Base-by-base conservation (phyloP, 148 eudicot genomes). In the Persicaria tinctoria region DNA sequence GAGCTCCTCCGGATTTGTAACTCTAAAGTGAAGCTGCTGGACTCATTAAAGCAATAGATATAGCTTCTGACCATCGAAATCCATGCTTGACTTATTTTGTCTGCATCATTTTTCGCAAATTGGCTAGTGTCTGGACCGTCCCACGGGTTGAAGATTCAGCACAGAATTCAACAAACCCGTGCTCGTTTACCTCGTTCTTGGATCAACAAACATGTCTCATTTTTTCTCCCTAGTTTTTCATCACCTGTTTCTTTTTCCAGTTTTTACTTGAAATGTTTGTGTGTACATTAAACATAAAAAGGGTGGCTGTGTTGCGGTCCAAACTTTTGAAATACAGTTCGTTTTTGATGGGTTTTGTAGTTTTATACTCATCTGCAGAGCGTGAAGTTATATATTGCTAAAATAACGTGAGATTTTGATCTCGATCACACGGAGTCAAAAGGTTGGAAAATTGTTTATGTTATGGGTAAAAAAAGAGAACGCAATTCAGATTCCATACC, bases 1-100 rank as follows among this genome's bases (percentile, higher is more conserved):
- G 87, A 87, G 73, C 88, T 92, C 59, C 86, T 90, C 74, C 85
- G 75, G 32, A 95, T 91, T 18, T 95, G 97, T 57, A 89, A 89
- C 51, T 87, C 78, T 4, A 95, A 90, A 76, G 55, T 84, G 8
- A 89, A 95, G 80, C 66, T 76, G 50, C 73, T 94, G 79, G 78
- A 84, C 80, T 78, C 78, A 17, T 76, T 95, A 76, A 87, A 87
- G 76, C 81, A 78, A 70, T 93, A 80, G 41, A 18, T 86, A 60
- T 87, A 80, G 76, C 70, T 45, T 63, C 47, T 44, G 70, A 66
- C 48, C 41, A 44, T 66, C 8, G 18, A 20, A 8, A 12, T 66
- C 46, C 70, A 66, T 66, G 17, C 47, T 66, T 4, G 70, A 11
- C 14, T 66, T 17, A 41, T 17, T 5, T 54, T 13, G 14, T 51